phyloP scores from a whole-genome alignment of 306 rosid genomes.

The Trifolium fragiferum region DNA sequence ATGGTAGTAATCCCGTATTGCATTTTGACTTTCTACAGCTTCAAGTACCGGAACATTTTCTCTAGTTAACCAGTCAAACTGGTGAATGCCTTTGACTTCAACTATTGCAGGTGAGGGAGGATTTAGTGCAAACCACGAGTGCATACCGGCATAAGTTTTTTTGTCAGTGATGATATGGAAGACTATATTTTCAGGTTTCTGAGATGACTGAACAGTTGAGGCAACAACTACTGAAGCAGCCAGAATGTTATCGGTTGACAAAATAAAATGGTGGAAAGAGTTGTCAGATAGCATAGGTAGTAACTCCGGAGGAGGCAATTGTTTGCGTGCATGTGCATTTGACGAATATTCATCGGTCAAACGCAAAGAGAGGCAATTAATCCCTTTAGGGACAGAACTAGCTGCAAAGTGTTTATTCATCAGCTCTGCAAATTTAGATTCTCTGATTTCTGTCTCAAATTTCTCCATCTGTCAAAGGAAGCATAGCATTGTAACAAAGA shows the following conservation, averaged over 20 bases:
- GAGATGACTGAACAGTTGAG: slow-evolving; percentile 87
- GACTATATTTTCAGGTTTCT: slow-evolving; percentile 80
- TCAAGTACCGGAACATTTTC: slow-evolving; percentile 99
- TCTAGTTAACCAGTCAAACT: slow-evolving; percentile 98
- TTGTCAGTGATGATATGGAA: slow-evolving; percentile 98
- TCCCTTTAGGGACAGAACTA: slow-evolving; percentile 94
- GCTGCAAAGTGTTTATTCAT: slow-evolving; percentile 97
- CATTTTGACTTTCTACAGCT: slow-evolving; percentile 92
- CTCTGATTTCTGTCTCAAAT: slow-evolving; percentile 86
- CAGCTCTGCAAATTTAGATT: slow-evolving; percentile 83
- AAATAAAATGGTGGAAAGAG: slow-evolving; percentile 84
- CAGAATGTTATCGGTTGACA: slow-evolving; percentile 93
- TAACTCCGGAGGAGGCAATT: slow-evolving; percentile 93
- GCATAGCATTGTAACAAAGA: slow-evolving; percentile 24
- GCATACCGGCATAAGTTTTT: slow-evolving; percentile 98
- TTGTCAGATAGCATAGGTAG: slow-evolving; percentile 87
- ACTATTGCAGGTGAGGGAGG: slow-evolving; percentile 89
- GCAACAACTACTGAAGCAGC: slow-evolving; percentile 98
- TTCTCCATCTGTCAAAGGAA: slow-evolving; percentile 79
- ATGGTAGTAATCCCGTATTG: slow-evolving; percentile 88
- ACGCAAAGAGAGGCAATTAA: slow-evolving; percentile 93
- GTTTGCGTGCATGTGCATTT: slow-evolving; percentile 97
- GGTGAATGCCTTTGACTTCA: slow-evolving; percentile 96
- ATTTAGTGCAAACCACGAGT: slow-evolving; percentile 98
- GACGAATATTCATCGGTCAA: slow-evolving; percentile 99